These are phyloP conservation scores for Tylopilus cervinicoccineus DNA, from an alignment of 768 basidiomycete species.

Conservation along the genomic window DNA sequence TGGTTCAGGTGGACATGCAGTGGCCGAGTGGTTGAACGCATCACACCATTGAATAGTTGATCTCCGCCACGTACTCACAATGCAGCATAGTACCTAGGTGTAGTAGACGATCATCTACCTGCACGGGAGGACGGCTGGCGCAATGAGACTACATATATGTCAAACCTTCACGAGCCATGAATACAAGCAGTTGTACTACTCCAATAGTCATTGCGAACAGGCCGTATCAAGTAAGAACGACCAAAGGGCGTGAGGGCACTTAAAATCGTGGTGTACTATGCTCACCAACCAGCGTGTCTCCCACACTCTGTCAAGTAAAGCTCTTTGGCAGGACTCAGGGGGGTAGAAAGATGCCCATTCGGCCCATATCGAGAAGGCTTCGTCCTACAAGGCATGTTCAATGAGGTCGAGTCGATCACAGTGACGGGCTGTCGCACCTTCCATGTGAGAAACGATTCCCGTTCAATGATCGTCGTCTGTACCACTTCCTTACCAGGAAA, in stretches of 20 bases:
- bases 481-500: slow-evolving; percentile 96
- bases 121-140: too few relatives aligned
- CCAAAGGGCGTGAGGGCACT: slow-evolving; percentile 76
- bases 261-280: slow-evolving; percentile 92
- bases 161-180: too few relatives aligned
- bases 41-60: too few relatives aligned
- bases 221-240: slow-evolving; percentile 59
- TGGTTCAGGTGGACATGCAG: too few relatives aligned
- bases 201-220: neutral
- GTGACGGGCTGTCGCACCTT: slow-evolving; percentile 58
- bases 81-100: too few relatives aligned
- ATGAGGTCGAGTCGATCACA: neutral
- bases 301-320: slow-evolving; percentile 66
- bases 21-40: too few relatives aligned
- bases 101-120: too few relatives aligned
- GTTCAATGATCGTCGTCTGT: slow-evolving; percentile 95
- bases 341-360: slow-evolving; percentile 91
- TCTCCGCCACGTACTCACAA: too few relatives aligned
- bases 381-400: slow-evolving; percentile 55
- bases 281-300: slow-evolving; percentile 86
- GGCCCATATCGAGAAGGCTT: slow-evolving; percentile 93
- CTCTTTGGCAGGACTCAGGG: slow-evolving; percentile 66
- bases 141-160: too few relatives aligned
- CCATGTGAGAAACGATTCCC: slow-evolving; percentile 93
- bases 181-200: neutral